Evolutionary conservation across 495 filamentous ascomycete genomes (phyloP).

Genomic region (Tuber melanosporum): DNA sequence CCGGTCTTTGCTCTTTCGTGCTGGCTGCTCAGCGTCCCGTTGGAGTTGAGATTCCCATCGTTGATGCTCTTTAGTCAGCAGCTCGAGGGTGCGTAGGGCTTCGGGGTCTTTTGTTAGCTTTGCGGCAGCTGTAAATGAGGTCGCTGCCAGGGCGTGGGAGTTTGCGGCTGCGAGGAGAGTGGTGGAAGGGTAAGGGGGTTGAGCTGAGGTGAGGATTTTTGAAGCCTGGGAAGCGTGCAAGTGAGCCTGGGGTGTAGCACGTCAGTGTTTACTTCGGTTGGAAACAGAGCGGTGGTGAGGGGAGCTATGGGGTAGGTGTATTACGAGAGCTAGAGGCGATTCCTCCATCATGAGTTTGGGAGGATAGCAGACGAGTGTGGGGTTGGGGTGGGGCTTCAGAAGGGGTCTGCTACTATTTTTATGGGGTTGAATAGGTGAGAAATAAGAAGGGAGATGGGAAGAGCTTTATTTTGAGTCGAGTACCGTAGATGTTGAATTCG

Average conservation of each 20-base stretch:
- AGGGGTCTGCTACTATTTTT: background rate
- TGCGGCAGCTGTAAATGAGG: conserved; percentile 78
- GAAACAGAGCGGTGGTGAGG: conserved; percentile 15
- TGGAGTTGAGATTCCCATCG: conserved; percentile 34
- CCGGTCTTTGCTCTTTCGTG: conserved; percentile 18
- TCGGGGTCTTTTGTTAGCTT: conserved; percentile 68
- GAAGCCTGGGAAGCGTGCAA: conserved; percentile 79
- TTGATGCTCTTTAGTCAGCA: conserved; percentile 67
- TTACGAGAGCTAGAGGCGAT: conserved; percentile 35
- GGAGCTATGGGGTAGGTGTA: background rate
- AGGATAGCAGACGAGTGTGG: background rate
- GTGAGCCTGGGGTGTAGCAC: conserved; percentile 59
- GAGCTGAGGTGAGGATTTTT: conserved; percentile 46
- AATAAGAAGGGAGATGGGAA: background rate
- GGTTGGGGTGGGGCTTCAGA: background rate
- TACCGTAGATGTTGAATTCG: background rate
- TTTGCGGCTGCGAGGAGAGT: conserved; percentile 67
- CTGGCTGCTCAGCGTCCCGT: conserved; percentile 29
- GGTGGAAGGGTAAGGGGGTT: conserved; percentile 60
- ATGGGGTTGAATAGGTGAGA: background rate
- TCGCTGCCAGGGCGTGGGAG: conserved; percentile 82
- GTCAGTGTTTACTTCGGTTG: conserved; percentile 10
- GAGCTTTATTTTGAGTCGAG: background rate
- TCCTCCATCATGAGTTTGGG: conserved; percentile 26
- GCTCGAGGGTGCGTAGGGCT: conserved; percentile 71